Conservation (phyloP, 352 stramenopile species). For the Globisporangium recalcitrans region DNA sequence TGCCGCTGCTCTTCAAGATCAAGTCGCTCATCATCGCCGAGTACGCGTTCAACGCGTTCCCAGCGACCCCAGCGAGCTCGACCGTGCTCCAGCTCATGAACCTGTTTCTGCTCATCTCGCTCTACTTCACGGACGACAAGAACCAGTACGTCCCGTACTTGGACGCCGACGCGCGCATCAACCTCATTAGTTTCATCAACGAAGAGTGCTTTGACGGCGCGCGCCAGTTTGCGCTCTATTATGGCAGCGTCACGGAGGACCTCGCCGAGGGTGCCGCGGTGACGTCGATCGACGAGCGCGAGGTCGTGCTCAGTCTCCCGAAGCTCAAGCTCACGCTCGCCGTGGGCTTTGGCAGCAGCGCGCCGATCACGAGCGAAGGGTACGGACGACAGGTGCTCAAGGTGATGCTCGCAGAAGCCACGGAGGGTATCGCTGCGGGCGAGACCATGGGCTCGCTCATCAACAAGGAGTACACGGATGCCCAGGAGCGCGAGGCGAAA, state of each 20-base stretch:
- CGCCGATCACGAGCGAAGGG: conserved; percentile 63
- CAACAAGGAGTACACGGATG: conserved; percentile 61
- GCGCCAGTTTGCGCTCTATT: conserved; percentile 73
- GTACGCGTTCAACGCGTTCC: conserved; percentile 96
- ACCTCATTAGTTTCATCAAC: conserved; percentile 71
- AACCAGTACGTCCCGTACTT: conserved; percentile 67
- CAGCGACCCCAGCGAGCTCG: conserved; percentile 89
- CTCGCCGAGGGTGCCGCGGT: conserved; percentile 52
- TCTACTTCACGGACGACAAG: conserved; percentile 64
- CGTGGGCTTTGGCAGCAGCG: conserved; percentile 76
- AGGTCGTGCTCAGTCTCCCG: conserved; percentile 64
- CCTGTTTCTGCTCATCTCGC: conserved; percentile 71
- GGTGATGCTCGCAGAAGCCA: conserved; percentile 62
- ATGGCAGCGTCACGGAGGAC: conserved; percentile 77
- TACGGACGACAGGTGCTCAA: conserved; percentile 67
- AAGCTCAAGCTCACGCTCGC: conserved; percentile 83
- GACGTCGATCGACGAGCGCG: conserved; percentile 78
- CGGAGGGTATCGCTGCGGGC: conserved; percentile 45
- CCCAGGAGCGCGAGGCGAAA: conserved; percentile 22
- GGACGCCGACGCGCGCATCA: conserved; percentile 66
- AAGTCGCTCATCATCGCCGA: conserved; percentile 82
- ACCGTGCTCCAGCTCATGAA: conserved; percentile 91
- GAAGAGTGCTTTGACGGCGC: conserved; percentile 71
- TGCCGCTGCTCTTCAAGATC: conserved; percentile 77
- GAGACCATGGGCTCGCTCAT: conserved; percentile 79